phyloP scores from a whole-genome alignment of 108 stramenopile genomes.

The Pseudonitzschia delicatissima region DNA sequence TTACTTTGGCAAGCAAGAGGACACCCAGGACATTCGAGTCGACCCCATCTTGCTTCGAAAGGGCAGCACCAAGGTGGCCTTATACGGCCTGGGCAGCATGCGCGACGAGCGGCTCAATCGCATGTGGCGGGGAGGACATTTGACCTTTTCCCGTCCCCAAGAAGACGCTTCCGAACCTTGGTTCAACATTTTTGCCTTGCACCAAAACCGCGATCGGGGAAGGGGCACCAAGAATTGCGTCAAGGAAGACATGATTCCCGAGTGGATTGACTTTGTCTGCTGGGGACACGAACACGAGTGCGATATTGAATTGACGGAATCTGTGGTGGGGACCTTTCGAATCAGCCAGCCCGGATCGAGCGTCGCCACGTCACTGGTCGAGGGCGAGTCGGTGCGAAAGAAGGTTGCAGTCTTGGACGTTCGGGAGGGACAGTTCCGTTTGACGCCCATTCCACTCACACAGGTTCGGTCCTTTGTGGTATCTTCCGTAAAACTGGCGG shows the following conservation, averaged over 20 bases:
- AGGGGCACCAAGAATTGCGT: slow-evolving; percentile 95
- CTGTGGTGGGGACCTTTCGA: slow-evolving; percentile 89
- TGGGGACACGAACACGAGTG: slow-evolving; percentile 99
- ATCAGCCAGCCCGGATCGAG: slow-evolving; percentile 94
- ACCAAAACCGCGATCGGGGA: slow-evolving; percentile 96
- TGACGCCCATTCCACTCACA: slow-evolving; percentile 68
- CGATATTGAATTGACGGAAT: slow-evolving; percentile 78
- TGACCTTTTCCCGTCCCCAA: slow-evolving; percentile 68
- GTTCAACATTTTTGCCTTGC: slow-evolving; percentile 95
- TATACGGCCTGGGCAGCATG: slow-evolving; percentile 96
- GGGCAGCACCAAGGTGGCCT: slow-evolving; percentile 84
- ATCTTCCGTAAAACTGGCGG: slow-evolving; percentile 60
- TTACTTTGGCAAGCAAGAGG: slow-evolving; percentile 93
- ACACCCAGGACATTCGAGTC: slow-evolving; percentile 84
- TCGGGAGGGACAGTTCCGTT: slow-evolving; percentile 63
- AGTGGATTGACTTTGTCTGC: slow-evolving; percentile 95
- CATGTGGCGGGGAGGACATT: slow-evolving; percentile 91
- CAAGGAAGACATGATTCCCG: slow-evolving; percentile 96
- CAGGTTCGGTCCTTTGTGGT: slow-evolving; percentile 82
- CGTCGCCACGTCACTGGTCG: slow-evolving; percentile 87
- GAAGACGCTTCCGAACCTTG: slow-evolving; percentile 24
- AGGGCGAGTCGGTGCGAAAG: slow-evolving; percentile 88
- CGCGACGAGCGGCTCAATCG: slow-evolving; percentile 96
- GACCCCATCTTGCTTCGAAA: slow-evolving; percentile 90
- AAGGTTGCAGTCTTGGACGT: slow-evolving; percentile 87